Percentiles rank a stretch among this genome's conserved stretches.
phyloP scores from a whole-genome alignment of 164 flowering plant species.

The Vitis labrusca region DNA sequence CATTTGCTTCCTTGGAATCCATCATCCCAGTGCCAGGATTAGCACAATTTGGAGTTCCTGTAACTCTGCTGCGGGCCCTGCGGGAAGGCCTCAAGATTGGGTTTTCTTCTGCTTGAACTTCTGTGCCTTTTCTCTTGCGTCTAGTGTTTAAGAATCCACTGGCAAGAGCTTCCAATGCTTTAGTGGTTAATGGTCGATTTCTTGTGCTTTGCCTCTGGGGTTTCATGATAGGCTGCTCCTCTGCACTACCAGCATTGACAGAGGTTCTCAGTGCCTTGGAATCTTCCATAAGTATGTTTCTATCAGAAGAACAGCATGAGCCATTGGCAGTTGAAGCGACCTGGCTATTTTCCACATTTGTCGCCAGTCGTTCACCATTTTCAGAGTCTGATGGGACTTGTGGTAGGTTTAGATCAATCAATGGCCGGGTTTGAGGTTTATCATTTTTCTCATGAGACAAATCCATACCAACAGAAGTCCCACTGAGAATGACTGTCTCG shows the following conservation, averaged over 20 bases:
- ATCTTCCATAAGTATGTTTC: conserved; percentile 4
- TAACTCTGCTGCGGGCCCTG: conserved; percentile 22
- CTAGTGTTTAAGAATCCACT: conserved; percentile 40
- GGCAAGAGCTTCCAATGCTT: conserved; percentile 70
- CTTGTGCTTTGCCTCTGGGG: conserved; percentile 68
- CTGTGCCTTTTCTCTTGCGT: conserved; percentile 17
- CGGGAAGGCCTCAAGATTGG: conserved; percentile 30
- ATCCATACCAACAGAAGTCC: conserved; percentile 10
- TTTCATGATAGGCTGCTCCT: conserved; percentile 25
- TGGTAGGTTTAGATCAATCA: conserved; percentile 27
- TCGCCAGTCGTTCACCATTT: conserved; percentile 1
- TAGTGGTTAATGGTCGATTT: conserved; percentile 56
- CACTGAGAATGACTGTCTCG: conserved; percentile 18
- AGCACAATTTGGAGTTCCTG: conserved; percentile 16
- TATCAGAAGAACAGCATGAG: conserved; percentile 3
- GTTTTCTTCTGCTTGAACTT: conserved; percentile 11
- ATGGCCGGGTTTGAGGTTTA: background rate
- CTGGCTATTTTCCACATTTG: conserved; percentile 7
- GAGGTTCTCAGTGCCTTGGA: conserved; percentile 10
- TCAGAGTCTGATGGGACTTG: conserved; percentile 24
- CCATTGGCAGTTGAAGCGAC: conserved; percentile 8
- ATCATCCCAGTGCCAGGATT: conserved; percentile 11
- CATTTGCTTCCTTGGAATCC: conserved; percentile 23
- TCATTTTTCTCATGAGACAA: background rate
- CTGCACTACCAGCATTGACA: conserved; percentile 10